Evolutionary conservation across 805 yeast species (phyloP), one percentile per base, ranked within the genome.

Genomic region (Sugiyamaella mastotermitis): DNA sequence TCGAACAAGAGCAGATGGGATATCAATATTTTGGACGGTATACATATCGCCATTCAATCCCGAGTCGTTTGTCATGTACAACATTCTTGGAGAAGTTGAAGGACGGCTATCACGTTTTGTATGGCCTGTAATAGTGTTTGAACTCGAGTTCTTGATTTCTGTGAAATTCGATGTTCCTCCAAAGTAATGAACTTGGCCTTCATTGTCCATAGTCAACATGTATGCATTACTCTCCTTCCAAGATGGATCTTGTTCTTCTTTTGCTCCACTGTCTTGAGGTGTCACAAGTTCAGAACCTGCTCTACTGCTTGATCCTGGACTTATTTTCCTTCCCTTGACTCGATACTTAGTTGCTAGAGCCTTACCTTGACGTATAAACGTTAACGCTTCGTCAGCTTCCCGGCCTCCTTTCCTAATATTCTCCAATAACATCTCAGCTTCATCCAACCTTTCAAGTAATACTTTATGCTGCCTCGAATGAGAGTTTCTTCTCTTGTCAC

Each of bases 141-240:
- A 35, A 5, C 29, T 33, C 22, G 21, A 24, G 15, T 26, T 31
- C 18, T 34, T 40, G 22, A 35, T 37, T 20, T 35, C 38, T 7
- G 33, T 31, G 32, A 40, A 18, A 37, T 46, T 46, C 14, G 50
- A 46, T n/a, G 47, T 46, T 17, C 48, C 47, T 4, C 50, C 50
- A 31, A 33, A 46, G 31, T 33, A 46, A 32, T 42, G 44, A 2
- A 46, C 41, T 22, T 45, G 46, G 5, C 50, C 50, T 7, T 40
- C 44, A 17, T 45, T 42, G 13, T 45, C 46, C n/a, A 38, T 14
- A 2, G 46, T 41, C 30, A 44, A 22, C n/a, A n/a, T n/a, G n/a
- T n/a, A n/a, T 10, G 35, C 35, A 4, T 31, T 28, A 4, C 34
- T 40, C 13, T 44, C 45, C 22, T 38, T 33, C 44, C 44, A 42